Evolutionary conservation across 2,329 filamentous ascomycete genomes (phyloP).

Genomic region (Septoria linicola): DNA sequence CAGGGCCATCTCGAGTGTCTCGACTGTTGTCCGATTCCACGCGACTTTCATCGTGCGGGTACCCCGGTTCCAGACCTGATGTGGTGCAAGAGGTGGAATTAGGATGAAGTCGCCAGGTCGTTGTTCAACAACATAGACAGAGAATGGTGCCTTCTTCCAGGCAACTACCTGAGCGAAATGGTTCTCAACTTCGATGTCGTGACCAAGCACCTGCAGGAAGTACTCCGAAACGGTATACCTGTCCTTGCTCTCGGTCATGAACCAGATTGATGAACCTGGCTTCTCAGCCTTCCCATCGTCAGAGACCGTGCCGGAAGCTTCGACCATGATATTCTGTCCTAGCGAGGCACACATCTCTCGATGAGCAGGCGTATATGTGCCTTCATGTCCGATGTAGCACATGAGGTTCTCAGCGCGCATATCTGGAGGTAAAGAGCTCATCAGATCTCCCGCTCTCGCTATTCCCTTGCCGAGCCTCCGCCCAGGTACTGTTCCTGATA

Average conservation of each 20-base stretch:
- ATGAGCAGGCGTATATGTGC: conserved; percentile 92
- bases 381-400: conserved; percentile 98
- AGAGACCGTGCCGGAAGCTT: conserved; percentile 66
- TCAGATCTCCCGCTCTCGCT: conserved; percentile 81
- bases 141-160: conserved; percentile 92
- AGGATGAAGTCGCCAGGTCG: conserved; percentile 87
- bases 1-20: conserved; percentile 83
- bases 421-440: conserved; percentile 81
- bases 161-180: conserved; percentile 95
- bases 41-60: conserved; percentile 96
- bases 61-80: conserved; percentile 97
- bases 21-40: conserved; percentile 92
- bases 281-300: conserved; percentile 69
- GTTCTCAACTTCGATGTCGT: conserved; percentile 95
- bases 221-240: conserved; percentile 88
- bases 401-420: conserved; percentile 97
- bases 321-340: conserved; percentile 98
- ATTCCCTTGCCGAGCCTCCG: conserved; percentile 57
- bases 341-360: conserved; percentile 96
- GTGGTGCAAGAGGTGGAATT: conserved; percentile 86
- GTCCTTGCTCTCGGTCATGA: conserved; percentile 97
- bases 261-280: conserved; percentile 91
- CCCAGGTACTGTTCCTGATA: conserved; percentile 40
- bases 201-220: conserved; percentile 86
- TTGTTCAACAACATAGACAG: conserved; percentile 90